Evolutionary conservation across 192 early-diverging fungal genomes (phyloP).

Genomic region (Gorgonomyces haynaldii): DNA sequence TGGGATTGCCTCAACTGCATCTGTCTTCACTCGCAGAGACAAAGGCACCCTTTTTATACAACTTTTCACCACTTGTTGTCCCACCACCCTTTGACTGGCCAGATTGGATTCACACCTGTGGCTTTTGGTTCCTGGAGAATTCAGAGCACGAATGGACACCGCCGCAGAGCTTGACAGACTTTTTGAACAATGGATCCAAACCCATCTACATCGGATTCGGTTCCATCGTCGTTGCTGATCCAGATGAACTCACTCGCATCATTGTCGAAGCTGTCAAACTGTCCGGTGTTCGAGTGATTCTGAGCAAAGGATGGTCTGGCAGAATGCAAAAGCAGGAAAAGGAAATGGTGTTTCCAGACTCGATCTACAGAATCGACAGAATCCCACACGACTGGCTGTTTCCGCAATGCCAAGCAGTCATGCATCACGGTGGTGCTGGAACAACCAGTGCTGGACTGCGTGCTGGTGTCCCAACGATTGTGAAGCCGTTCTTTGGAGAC

Average conservation of each 20-base stretch:
- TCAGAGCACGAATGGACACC: slow-evolving; percentile 49
- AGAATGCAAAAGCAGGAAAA: slow-evolving; percentile 23
- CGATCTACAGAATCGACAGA: slow-evolving; percentile 41
- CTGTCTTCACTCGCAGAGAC: slow-evolving; percentile 34
- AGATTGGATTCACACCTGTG: slow-evolving; percentile 56
- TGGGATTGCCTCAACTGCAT: slow-evolving; percentile 29
- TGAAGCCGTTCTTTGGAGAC: slow-evolving; percentile 53
- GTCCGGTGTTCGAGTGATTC: slow-evolving; percentile 52
- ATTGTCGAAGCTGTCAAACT: slow-evolving; percentile 54
- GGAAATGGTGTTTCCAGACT: slow-evolving; percentile 28
- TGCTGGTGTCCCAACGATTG: slow-evolving; percentile 56
- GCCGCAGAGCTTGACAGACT: slow-evolving; percentile 35
- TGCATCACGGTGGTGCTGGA: slow-evolving; percentile 73
- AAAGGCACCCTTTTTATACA: slow-evolving; percentile 55
- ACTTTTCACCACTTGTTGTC: slow-evolving; percentile 45
- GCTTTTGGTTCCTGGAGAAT: slow-evolving; percentile 66
- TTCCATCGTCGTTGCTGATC: slow-evolving; percentile 62
- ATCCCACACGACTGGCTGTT: slow-evolving; percentile 77
- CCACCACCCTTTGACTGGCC: slow-evolving; percentile 54
- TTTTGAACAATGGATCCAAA: slow-evolving; percentile 29
- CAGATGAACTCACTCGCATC: slow-evolving; percentile 42
- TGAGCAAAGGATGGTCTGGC: slow-evolving; percentile 64
- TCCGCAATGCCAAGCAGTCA: slow-evolving; percentile 44
- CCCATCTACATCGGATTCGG: slow-evolving; percentile 68
- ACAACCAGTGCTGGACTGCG: slow-evolving; percentile 63